Percentiles rank a stretch among this genome's conserved stretches.
Conservation (phyloP, 352 stramenopile genomes). For the Phytophthora litchii region DNA sequence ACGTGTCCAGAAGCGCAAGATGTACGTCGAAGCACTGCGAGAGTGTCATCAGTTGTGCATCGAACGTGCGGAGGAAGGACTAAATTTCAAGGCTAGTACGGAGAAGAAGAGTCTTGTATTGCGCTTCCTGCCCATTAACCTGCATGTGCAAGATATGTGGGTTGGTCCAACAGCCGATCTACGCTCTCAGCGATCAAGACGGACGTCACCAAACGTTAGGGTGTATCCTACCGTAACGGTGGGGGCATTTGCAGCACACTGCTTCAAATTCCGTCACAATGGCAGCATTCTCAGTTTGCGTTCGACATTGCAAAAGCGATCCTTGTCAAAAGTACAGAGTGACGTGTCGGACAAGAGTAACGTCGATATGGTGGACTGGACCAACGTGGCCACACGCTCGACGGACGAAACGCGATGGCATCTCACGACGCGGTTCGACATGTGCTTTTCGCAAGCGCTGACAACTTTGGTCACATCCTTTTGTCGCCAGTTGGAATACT, state of each 20-base stretch:
- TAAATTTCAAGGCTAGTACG: slow-evolving; percentile 85
- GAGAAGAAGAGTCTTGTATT: slow-evolving; percentile 82
- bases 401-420: slow-evolving; percentile 80
- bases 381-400: slow-evolving; percentile 43
- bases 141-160: slow-evolving; percentile 89
- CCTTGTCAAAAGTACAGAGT: slow-evolving; percentile 56
- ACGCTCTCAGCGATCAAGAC: slow-evolving; percentile 64
- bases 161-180: slow-evolving; percentile 71
- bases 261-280: slow-evolving; percentile 82
- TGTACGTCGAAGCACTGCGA: slow-evolving; percentile 71
- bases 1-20: slow-evolving; percentile 61
- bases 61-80: slow-evolving; percentile 62
- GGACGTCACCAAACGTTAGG: slow-evolving; percentile 65
- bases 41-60: slow-evolving; percentile 79
- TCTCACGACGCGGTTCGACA: slow-evolving; percentile 76
- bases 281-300: slow-evolving; percentile 75
- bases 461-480: slow-evolving; percentile 77
- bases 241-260: slow-evolving; percentile 81
- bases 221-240: slow-evolving; percentile 78
- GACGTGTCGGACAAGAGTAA: slow-evolving; percentile 43
- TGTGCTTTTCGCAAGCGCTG: slow-evolving; percentile 80
- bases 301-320: slow-evolving; percentile 58
- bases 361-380: slow-evolving; percentile 58
- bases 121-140: slow-evolving; percentile 81
- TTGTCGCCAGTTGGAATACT: slow-evolving; percentile 70